Evolutionary conservation across 2,329 filamentous ascomycete genomes (phyloP).

Genomic region (Colletotrichum sojae): DNA sequence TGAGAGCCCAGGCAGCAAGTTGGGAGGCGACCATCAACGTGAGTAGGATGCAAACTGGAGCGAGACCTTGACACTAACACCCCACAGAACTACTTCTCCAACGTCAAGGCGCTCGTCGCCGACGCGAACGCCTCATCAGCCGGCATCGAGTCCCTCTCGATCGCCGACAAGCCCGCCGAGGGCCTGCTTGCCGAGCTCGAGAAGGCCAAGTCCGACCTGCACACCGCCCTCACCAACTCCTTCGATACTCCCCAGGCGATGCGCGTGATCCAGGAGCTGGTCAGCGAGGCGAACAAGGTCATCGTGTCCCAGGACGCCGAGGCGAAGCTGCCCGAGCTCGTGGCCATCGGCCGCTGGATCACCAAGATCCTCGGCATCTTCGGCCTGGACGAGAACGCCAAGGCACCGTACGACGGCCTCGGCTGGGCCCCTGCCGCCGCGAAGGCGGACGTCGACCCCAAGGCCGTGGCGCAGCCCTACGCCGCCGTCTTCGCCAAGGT

Average conservation of each 20-base stretch:
- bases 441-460: slow-evolving; percentile 57
- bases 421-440: slow-evolving; percentile 65
- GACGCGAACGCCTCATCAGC: slow-evolving; percentile 56
- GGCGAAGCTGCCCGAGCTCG: slow-evolving; percentile 62
- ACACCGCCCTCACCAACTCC: slow-evolving; percentile 80
- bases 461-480: slow-evolving; percentile 61
- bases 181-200: slow-evolving; percentile 58
- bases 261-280: slow-evolving; percentile 81
- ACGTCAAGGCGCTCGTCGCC: slow-evolving; percentile 67
- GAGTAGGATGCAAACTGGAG: slow-evolving; percentile 44
- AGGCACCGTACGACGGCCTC: slow-evolving; percentile 67
- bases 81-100: slow-evolving; percentile 70
- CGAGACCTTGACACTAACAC: slow-evolving; percentile 30
- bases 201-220: slow-evolving; percentile 68
- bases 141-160: slow-evolving; percentile 55
- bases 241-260: slow-evolving; percentile 89
- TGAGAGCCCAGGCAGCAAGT: slow-evolving; percentile 79
- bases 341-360: slow-evolving; percentile 80
- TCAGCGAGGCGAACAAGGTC: slow-evolving; percentile 80
- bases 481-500: slow-evolving; percentile 60
- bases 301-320: slow-evolving; percentile 53
- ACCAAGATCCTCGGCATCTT: slow-evolving; percentile 89
- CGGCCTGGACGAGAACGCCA: slow-evolving; percentile 79
- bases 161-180: slow-evolving; percentile 51
- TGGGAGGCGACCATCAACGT: slow-evolving; percentile 87